These are phyloP conservation scores for Stemphylium lycopersici DNA, from an alignment of 2,329 filamentous ascomycete species.

Conservation along the genomic window DNA sequence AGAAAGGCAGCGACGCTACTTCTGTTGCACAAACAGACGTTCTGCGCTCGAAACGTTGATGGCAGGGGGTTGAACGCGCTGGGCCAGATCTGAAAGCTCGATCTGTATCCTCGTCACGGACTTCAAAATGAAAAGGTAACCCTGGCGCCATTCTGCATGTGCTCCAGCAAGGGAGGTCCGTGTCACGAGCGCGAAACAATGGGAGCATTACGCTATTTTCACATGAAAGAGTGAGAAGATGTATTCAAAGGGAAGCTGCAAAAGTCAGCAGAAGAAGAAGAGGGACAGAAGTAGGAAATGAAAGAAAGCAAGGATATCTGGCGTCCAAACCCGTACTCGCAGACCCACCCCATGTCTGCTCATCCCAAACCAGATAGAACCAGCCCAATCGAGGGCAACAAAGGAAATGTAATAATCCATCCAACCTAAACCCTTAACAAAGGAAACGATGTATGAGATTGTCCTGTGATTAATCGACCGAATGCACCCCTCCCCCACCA, in stretches of 20 bases:
- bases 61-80: not conserved
- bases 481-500: not conserved
- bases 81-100: not conserved
- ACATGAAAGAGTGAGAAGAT: not conserved
- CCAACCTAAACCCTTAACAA: slow-evolving; percentile 8
- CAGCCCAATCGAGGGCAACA: slow-evolving; percentile 10
- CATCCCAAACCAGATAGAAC: slow-evolving; percentile 4
- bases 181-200: not conserved
- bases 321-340: slow-evolving; percentile 5
- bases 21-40: not conserved
- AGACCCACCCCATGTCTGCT: slow-evolving; percentile 2
- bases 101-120: not conserved
- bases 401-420: slow-evolving; percentile 11
- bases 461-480: not conserved
- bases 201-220: not conserved
- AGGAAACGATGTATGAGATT: slow-evolving; percentile 7
- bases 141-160: not conserved
- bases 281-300: slow-evolving; percentile 3
- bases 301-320: not conserved
- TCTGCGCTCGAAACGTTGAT: not conserved
- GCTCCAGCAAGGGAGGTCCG: not conserved
- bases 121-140: not conserved
- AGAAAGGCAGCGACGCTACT: not conserved
- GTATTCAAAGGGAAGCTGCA: slow-evolving; percentile 3
- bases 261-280: slow-evolving; percentile 2